Percentiles rank a stretch among this genome's conserved stretches.
Conservation (phyloP, 495 filamentous ascomycete genomes). For the Hypomontagnella monticulosa region DNA sequence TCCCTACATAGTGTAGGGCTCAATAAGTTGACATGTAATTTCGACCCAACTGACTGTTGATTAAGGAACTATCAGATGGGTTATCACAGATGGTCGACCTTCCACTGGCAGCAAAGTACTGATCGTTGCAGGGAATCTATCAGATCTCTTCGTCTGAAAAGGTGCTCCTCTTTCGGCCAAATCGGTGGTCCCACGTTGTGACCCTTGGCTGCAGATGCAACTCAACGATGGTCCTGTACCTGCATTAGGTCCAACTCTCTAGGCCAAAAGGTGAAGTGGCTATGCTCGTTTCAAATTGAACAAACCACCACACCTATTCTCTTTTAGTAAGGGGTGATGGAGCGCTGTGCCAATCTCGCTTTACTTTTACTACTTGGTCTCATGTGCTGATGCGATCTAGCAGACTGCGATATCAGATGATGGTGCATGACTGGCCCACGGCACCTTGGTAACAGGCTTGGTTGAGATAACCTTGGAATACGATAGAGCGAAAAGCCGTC, state of each 20-base stretch:
- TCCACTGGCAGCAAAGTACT: slow-evolving; percentile 23
- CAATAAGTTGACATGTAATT: slow-evolving; percentile 5
- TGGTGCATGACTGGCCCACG: slow-evolving; percentile 3
- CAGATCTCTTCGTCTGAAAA: slow-evolving; percentile 22
- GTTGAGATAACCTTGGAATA: too few species aligned
- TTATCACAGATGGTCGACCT: slow-evolving; percentile 1
- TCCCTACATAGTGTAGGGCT: slow-evolving; percentile 2
- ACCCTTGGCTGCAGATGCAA: slow-evolving; percentile 29
- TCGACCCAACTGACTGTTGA: slow-evolving; percentile 19
- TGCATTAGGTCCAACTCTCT: slow-evolving; percentile 41
- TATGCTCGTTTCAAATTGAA: slow-evolving; percentile 45
- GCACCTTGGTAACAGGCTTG: slow-evolving; percentile 1
- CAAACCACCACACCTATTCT: slow-evolving; percentile 31
- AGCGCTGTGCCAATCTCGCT: slow-evolving; percentile 25
- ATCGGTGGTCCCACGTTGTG: slow-evolving; percentile 31
- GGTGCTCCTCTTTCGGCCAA: slow-evolving; percentile 14
- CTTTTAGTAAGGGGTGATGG: slow-evolving; percentile 11
- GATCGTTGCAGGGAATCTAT: slow-evolving; percentile 31
- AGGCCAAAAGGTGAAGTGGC: slow-evolving; percentile 31
- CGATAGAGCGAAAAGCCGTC: too few species aligned
- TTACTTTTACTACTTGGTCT: slow-evolving; percentile 26
- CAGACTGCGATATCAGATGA: slow-evolving; percentile 17
- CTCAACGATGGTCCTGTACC: slow-evolving; percentile 36
- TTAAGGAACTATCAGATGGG: too few species aligned
- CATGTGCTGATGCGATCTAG: slow-evolving; percentile 12